phyloP scores from a whole-genome alignment of 805 yeast genomes.

The Brettanomyces bruxellensis region DNA sequence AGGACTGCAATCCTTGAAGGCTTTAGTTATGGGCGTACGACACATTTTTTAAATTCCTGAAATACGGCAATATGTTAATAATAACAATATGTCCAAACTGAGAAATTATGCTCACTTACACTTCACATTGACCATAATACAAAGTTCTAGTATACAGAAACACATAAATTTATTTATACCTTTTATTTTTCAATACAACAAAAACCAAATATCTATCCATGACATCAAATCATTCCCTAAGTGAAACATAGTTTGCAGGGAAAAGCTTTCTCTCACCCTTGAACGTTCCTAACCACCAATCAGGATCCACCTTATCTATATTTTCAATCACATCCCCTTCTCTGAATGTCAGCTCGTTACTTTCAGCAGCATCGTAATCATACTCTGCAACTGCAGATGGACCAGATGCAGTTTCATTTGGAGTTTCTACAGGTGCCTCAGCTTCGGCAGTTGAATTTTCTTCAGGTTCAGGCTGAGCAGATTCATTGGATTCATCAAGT shows the following conservation, averaged over 20 bases:
- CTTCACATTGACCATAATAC: too few relatives aligned
- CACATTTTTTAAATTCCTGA: too few relatives aligned
- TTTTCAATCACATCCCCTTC: constrained; percentile 79
- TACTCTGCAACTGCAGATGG: constrained; percentile 57
- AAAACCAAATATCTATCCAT: neutral
- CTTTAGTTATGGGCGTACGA: too few relatives aligned
- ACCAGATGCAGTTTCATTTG: constrained; percentile 17
- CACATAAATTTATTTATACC: neutral
- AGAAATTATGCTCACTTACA: too few relatives aligned
- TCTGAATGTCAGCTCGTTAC: constrained; percentile 75
- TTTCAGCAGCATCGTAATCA: constrained; percentile 87
- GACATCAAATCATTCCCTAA: constrained; percentile 2
- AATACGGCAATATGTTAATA: too few relatives aligned
- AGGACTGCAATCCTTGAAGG: too few relatives aligned
- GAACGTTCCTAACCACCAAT: constrained; percentile 93
- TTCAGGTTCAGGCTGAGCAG: constrained; percentile 13
- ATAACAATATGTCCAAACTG: too few relatives aligned
- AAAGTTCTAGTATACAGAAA: neutral
- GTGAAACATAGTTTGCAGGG: constrained; percentile 80
- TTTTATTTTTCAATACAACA: constrained; percentile 1
- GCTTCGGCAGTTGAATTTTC: constrained; percentile 7
- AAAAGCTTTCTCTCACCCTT: constrained; percentile 76
- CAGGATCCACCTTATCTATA: constrained; percentile 85
- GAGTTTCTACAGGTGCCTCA: constrained; percentile 9
- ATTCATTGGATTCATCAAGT: constrained; percentile 21